phyloP scores from a whole-genome alignment of 1,284 basidiomycete genomes.

The Ceratobasidium sp. region DNA sequence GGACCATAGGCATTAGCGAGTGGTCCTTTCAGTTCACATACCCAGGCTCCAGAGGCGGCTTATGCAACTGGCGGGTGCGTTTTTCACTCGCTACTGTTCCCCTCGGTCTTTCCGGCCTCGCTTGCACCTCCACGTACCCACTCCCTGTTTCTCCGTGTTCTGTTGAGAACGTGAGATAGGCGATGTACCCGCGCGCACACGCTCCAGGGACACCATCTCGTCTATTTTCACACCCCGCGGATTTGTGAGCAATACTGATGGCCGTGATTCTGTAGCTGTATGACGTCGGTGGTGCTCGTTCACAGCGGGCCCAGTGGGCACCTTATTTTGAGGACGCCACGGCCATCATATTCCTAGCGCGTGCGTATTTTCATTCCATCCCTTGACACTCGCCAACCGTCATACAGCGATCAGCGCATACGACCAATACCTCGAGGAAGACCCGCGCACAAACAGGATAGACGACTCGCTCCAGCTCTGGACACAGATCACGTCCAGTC shows the following conservation, averaged over 20 bases:
- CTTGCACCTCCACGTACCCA: background rate
- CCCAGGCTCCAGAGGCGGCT: conserved; percentile 28
- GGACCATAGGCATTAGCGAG: conserved; percentile 80
- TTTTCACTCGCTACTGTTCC: background rate
- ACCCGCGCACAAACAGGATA: conserved; percentile 77
- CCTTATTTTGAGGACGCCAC: conserved; percentile 86
- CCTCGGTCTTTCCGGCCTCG: conserved; percentile 19
- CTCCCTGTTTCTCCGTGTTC: background rate
- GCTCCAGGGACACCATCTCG: conserved; percentile 17
- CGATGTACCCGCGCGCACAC: background rate
- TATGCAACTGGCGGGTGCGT: conserved; percentile 39
- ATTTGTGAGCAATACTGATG: conserved; percentile 60
- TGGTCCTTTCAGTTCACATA: conserved; percentile 62
- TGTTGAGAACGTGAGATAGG: background rate
- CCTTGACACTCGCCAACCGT: background rate
- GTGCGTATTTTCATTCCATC: conserved; percentile 9
- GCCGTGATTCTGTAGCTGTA: conserved; percentile 73
- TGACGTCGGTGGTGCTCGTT: conserved; percentile 76
- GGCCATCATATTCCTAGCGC: conserved; percentile 85
- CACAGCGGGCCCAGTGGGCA: conserved; percentile 81
- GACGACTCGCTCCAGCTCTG: conserved; percentile 83
- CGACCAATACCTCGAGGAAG: conserved; percentile 87
- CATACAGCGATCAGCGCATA: conserved; percentile 73
- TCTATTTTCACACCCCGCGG: conserved; percentile 10
- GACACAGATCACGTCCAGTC: conserved; percentile 75